These are phyloP conservation scores for Pholiota adiposa DNA, from an alignment of 1,284 basidiomycete genomes.

Conservation along the genomic window DNA sequence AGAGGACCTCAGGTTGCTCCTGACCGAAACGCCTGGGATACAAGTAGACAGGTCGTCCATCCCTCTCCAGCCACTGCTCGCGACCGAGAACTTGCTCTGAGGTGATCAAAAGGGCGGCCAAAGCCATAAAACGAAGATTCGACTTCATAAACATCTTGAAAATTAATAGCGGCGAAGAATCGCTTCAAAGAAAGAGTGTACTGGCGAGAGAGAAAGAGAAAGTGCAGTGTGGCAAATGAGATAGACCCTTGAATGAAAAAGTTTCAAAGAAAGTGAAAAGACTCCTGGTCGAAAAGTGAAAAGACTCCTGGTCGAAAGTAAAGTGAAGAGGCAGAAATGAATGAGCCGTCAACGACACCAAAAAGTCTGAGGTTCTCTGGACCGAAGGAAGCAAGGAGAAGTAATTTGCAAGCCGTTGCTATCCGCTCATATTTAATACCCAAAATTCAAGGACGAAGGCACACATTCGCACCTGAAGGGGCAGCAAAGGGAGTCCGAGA, in stretches of 20 bases:
- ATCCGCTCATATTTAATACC: slow-evolving; percentile 16
- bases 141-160: slow-evolving; percentile 51
- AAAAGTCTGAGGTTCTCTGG: slow-evolving; percentile 31
- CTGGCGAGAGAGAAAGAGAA: slow-evolving; percentile 29
- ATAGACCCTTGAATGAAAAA: slow-evolving; percentile 25
- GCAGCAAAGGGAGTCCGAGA: slow-evolving; percentile 1
- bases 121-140: slow-evolving; percentile 39
- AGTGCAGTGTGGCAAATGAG: slow-evolving; percentile 15
- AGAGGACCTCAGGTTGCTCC: slow-evolving; percentile 52
- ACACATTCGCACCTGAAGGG: not conserved
- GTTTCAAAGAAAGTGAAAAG: slow-evolving; percentile 36
- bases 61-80: slow-evolving; percentile 51
- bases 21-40: slow-evolving; percentile 59
- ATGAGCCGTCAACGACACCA: slow-evolving; percentile 56
- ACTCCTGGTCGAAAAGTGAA: slow-evolving; percentile 52
- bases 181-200: slow-evolving; percentile 18
- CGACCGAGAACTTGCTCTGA: slow-evolving; percentile 44
- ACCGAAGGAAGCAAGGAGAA: slow-evolving; percentile 27
- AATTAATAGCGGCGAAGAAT: slow-evolving; percentile 19
- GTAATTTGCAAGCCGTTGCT: slow-evolving; percentile 7
- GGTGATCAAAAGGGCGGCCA: slow-evolving; percentile 44
- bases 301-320: slow-evolving; percentile 53
- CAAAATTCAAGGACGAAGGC: slow-evolving; percentile 2
- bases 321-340: slow-evolving; percentile 38
- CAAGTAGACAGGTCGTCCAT: slow-evolving; percentile 46